phyloP scores from a whole-genome alignment of 345 rosid species.

The Salix purpurea region DNA sequence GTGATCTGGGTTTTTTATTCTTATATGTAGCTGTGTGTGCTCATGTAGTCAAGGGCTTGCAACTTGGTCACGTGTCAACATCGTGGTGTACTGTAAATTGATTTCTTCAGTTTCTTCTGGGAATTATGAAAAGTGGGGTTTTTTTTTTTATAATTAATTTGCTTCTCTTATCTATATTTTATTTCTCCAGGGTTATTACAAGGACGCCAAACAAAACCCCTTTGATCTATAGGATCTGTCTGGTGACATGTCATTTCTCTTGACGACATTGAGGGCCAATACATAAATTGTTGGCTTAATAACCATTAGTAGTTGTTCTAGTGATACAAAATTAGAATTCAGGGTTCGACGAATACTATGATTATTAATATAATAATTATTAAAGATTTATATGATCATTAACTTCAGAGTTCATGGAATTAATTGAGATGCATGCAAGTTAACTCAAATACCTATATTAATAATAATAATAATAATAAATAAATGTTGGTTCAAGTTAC shows the following conservation, averaged over 20 bases:
- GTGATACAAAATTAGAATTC: no score
- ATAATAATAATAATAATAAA: no score
- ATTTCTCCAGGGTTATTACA: not conserved
- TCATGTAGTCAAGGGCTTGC: not conserved
- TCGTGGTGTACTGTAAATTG: not conserved
- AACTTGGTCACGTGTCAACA: not conserved
- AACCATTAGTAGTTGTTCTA: no score
- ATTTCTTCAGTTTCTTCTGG: not conserved
- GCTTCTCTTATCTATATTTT: not conserved
- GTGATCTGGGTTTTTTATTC: not conserved
- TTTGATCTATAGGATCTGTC: not conserved
- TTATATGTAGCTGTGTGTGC: not conserved
- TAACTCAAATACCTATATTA: rapidly evolving
- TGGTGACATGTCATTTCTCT: not conserved
- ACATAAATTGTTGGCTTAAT: no score
- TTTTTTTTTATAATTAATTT: not conserved
- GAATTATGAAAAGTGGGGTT: not conserved
- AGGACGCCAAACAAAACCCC: not conserved
- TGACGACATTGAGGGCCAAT: not conserved
- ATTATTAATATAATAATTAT: no score
- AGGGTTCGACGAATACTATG: no score
- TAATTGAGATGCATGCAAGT: rapidly evolving
- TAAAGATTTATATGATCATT: rapidly evolving
- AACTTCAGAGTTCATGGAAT: rapidly evolving
- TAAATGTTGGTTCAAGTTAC: no score